Percentiles rank a stretch among this genome's conserved stretches.
phyloP scores from a whole-genome alignment of 768 basidiomycete genomes.

The Panellus pusillus region DNA sequence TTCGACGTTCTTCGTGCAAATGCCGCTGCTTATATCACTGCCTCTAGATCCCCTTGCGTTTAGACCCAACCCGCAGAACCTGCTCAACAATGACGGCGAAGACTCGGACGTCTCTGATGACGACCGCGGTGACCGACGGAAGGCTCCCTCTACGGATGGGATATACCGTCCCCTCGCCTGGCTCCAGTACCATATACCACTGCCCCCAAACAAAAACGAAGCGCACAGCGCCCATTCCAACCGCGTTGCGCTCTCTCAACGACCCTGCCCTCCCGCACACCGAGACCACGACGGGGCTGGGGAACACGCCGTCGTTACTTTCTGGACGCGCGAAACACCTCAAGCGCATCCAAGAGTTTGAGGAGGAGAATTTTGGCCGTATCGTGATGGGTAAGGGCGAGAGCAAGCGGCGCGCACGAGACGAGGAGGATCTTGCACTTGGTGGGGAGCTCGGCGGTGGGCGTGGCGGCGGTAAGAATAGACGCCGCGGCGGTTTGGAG shows the following conservation, averaged over 20 bases:
- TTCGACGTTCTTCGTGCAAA: not conserved
- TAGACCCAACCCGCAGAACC: constrained; percentile 82
- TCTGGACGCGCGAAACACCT: constrained; percentile 78
- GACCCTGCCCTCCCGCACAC: constrained; percentile 59
- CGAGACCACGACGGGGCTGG: constrained; percentile 74
- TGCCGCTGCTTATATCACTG: not conserved
- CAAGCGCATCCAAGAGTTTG: constrained; percentile 80
- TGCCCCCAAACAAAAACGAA: constrained; percentile 45
- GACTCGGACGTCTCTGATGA: constrained; percentile 30
- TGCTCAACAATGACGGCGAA: constrained; percentile 47
- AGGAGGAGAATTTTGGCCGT: constrained; percentile 93
- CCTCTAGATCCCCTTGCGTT: constrained; percentile 86
- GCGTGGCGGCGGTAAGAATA: constrained; percentile 51
- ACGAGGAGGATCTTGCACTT: constrained; percentile 86
- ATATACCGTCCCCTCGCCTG: constrained; percentile 82
- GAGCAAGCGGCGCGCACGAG: constrained; percentile 62
- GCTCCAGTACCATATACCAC: constrained; percentile 84
- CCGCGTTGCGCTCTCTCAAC: constrained; percentile 56
- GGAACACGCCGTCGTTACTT: constrained; percentile 54
- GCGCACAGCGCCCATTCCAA: constrained; percentile 54
- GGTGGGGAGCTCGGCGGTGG: constrained; percentile 60
- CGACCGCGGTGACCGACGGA: constrained; percentile 18
- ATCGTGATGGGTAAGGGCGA: constrained; percentile 90
- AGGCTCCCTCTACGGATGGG: constrained; percentile 34
- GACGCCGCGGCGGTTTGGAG: constrained; percentile 69